Evolutionary conservation across 1,284 basidiomycete genomes (phyloP), one percentile per base, ranked within the genome.

Genomic region (Cryptococcus sp.): DNA sequence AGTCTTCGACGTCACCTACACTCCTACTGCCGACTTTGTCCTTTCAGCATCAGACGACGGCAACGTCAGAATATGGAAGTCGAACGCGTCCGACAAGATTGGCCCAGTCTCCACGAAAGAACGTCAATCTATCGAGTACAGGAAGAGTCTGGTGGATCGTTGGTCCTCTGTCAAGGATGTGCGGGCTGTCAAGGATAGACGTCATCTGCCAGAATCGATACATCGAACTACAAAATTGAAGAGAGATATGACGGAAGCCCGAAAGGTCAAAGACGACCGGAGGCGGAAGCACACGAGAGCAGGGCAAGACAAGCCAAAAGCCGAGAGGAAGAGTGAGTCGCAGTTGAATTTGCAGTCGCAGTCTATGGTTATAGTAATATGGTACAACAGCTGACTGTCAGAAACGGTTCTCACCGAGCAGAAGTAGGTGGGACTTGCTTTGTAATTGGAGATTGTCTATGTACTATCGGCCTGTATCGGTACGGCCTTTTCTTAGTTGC

Each of bases 61-160:
- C 25, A 97, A 97, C 63, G 83, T 97, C 48, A 82, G 94, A 36
- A 81, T 99, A 62, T 98, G 95, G 95, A 99, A 99, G 72, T 82
- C 88, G 12, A 84, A 85, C 50, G 91, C 94, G 1, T 85, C 87
- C 1, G 92, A 95, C 59, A 95, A 90, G 72, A 78, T 98, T 25
- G 95, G 94, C 5, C 80, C 95, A 45, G 77, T 95, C 56, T 90
- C 87, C 44, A 85, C 87, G n/a, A 82, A 91, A 52, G 94, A 98
- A 71, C 82, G 89, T 47, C 88, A 91, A 7, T 82, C 86, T 18
- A 86, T 93, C 59, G 94, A 98, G 71, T 97, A 98, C 74, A 79
- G 93, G 26, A 85, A 91, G 49, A 86, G 81, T 56, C 81, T 99
- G 53, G 84, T 87, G 61, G 82, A 91, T 62, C 80, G 87, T 64